A percentile compares a stretch with the other conserved stretches of the same genome.
Evolutionary conservation across 495 filamentous ascomycete genomes (phyloP).

Genomic region (Neurospora sp.): DNA sequence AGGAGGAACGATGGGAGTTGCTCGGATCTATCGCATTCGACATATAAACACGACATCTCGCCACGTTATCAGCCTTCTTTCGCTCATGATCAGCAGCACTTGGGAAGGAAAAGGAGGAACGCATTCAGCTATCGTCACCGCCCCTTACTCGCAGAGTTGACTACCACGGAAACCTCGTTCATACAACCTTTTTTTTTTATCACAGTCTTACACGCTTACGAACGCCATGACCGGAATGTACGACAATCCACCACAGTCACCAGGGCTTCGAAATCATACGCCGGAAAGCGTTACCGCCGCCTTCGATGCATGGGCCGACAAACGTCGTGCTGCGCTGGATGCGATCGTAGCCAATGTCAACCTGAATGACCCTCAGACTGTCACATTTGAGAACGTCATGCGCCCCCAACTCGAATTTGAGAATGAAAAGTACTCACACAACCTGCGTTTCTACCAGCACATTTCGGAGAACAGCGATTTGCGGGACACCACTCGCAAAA

Average conservation of each 20-base stretch:
- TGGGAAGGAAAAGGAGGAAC: background rate
- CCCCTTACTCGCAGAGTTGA: background rate
- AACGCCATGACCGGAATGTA: conserved; percentile 33
- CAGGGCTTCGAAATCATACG: conserved; percentile 79
- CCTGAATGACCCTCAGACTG: conserved; percentile 33
- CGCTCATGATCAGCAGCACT: background rate
- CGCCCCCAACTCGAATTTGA: conserved; percentile 59
- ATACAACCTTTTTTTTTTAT: background rate
- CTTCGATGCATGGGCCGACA: conserved; percentile 62
- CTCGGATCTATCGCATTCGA: background rate
- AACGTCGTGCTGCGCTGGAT: conserved; percentile 61
- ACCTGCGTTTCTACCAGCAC: conserved; percentile 71
- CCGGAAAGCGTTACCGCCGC: conserved; percentile 64
- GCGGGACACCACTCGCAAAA: conserved; percentile 51
- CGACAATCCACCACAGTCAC: conserved; percentile 69
- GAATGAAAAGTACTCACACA: conserved; percentile 47
- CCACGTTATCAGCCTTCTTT: background rate
- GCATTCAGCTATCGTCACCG: background rate
- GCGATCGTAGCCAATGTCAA: conserved; percentile 59
- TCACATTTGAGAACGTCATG: conserved; percentile 57
- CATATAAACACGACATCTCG: background rate
- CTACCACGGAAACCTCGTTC: background rate
- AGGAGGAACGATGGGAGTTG: background rate
- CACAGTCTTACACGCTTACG: conserved; percentile 11
- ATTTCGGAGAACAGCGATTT: conserved; percentile 60